Percentiles rank a stretch among this genome's conserved stretches.
These are phyloP conservation scores for Heimioporus sp. DNA, from an alignment of 768 basidiomycete species.

Conservation along the genomic window DNA sequence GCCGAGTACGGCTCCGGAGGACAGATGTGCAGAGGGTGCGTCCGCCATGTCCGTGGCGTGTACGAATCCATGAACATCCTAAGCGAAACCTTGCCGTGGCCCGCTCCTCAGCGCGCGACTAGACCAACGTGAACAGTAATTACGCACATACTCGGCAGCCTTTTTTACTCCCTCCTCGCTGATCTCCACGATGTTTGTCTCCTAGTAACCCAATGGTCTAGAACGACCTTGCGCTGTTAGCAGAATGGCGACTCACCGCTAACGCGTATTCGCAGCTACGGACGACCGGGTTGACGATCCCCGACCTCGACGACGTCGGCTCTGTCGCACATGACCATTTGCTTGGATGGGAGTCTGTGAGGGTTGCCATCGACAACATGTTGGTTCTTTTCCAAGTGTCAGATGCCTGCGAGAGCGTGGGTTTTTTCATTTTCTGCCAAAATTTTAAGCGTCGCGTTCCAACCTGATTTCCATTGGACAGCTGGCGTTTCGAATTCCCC, in stretches of 20 bases:
- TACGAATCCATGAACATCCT: constrained; percentile 64
- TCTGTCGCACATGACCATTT: not conserved
- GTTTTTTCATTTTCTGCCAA: too few relatives aligned
- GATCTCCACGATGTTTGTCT: constrained; percentile 57
- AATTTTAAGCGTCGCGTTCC: too few relatives aligned
- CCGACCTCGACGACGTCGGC: too few relatives aligned
- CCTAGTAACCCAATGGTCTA: constrained; percentile 36
- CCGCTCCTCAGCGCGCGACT: constrained; percentile 3
- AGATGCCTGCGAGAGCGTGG: too few relatives aligned
- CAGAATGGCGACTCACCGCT: constrained; percentile 38
- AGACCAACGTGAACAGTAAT: constrained; percentile 4
- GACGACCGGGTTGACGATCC: constrained; percentile 55
- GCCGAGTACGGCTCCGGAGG: constrained; percentile 63
- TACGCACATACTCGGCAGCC: constrained; percentile 63
- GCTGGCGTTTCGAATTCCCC: too few relatives aligned
- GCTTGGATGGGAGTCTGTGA: too few relatives aligned
- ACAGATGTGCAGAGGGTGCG: constrained; percentile 61
- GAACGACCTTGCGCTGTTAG: not conserved
- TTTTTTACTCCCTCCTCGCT: constrained; percentile 56
- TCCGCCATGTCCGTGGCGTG: constrained; percentile 79
- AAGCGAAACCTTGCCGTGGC: constrained; percentile 51
- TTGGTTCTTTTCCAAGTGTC: too few relatives aligned
- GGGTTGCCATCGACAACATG: too few relatives aligned
- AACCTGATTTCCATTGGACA: too few relatives aligned
- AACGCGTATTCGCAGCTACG: constrained; percentile 56